phyloP scores from a whole-genome alignment of 2,329 filamentous ascomycete genomes.

The Arthrobotrys entomopaga region DNA sequence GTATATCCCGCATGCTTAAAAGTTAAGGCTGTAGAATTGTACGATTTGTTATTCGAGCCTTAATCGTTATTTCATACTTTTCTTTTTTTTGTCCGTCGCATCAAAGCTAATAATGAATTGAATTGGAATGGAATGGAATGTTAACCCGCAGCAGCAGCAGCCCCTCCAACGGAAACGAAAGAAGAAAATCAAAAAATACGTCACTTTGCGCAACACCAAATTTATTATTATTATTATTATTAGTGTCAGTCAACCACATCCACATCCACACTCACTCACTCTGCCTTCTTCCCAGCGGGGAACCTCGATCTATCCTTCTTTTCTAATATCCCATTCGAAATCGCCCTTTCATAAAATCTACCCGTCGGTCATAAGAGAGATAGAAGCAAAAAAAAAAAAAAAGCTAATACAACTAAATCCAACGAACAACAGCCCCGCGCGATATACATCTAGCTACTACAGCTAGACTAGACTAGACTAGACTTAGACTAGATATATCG shows the following conservation, averaged over 20 bases:
- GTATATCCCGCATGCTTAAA: background rate
- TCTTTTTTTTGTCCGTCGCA: too few species aligned
- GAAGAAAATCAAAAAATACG: slow-evolving; percentile 21
- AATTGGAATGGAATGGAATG: too few species aligned
- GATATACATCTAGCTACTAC: too few species aligned
- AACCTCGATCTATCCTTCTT: background rate
- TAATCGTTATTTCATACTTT: too few species aligned
- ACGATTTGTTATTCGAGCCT: too few species aligned
- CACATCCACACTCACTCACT: too few species aligned
- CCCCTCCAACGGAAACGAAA: background rate
- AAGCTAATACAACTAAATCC: background rate
- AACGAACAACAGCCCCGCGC: background rate
- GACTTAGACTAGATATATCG: background rate
- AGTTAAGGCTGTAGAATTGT: too few species aligned
- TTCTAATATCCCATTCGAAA: background rate
- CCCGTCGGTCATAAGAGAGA: background rate
- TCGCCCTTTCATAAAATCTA: background rate
- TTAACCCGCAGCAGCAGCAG: too few species aligned
- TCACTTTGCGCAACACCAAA: slow-evolving; percentile 51
- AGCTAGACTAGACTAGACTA: too few species aligned
- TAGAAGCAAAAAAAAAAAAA: background rate
- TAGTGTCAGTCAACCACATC: background rate
- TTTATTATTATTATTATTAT: too few species aligned
- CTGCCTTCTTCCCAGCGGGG: background rate
- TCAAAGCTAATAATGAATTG: too few species aligned